These are phyloP conservation scores for Pelargonium hybrid DNA, from an alignment of 441 rosid genomes.

Conservation along the genomic window DNA sequence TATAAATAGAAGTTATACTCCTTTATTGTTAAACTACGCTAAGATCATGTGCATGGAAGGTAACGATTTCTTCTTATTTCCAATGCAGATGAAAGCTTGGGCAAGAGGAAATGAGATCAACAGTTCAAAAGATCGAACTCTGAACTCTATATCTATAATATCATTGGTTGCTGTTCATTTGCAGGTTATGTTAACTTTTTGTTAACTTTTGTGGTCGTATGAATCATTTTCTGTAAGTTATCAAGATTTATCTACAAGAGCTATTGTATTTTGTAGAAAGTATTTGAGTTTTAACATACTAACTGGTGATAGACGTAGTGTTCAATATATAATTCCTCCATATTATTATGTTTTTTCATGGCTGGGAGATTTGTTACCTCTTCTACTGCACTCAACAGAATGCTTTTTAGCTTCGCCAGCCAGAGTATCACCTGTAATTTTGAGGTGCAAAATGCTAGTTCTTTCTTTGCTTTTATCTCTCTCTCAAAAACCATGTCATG, in stretches of 20 bases:
- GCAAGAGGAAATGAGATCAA: slow-evolving; percentile 42
- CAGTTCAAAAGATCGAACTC: slow-evolving; percentile 33
- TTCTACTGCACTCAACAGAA: not conserved
- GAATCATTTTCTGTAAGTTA: not conserved
- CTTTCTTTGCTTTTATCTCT: not conserved
- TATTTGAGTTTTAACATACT: no score
- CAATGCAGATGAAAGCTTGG: slow-evolving; percentile 41
- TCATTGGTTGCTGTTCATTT: slow-evolving; percentile 43
- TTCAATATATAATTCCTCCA: no score
- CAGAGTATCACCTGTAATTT: not conserved
- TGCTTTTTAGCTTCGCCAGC: not conserved
- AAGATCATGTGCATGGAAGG: not conserved
- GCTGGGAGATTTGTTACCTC: not conserved
- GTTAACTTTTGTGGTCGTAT: not conserved
- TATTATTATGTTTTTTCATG: no score
- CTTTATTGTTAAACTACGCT: not conserved
- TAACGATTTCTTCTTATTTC: not conserved
- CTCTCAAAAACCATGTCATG: not conserved
- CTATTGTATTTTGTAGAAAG: not conserved
- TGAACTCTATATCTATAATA: slow-evolving; percentile 42
- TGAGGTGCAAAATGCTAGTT: not conserved
- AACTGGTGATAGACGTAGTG: no score
- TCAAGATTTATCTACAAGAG: not conserved
- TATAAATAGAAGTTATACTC: not conserved
- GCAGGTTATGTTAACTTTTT: slow-evolving; percentile 26